These are phyloP conservation scores for Candida smagusa DNA, from an alignment of 1,139 yeast genomes.

Conservation along the genomic window DNA sequence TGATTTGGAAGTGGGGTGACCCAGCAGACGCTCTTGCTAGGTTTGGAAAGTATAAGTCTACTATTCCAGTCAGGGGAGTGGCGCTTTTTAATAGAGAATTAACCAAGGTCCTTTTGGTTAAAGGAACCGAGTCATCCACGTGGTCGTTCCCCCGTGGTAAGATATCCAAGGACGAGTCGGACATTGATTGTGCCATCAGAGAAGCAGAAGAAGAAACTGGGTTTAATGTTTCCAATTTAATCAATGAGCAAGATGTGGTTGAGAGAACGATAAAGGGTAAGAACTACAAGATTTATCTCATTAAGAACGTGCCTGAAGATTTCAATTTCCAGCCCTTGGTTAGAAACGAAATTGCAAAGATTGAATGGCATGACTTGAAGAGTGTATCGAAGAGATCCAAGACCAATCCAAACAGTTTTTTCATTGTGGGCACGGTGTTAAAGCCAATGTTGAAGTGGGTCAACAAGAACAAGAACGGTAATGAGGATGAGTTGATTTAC, in stretches of 20 bases:
- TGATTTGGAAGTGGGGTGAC: constrained; percentile 83
- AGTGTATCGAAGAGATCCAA: constrained; percentile 33
- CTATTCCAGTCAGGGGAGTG: constrained; percentile 95
- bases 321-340: constrained; percentile 74
- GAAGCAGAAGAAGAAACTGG: constrained; percentile 97
- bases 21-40: constrained; percentile 70
- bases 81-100: constrained; percentile 75
- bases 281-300: constrained; percentile 78
- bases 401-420: constrained; percentile 46
- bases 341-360: constrained; percentile 75
- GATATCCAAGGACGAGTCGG: constrained; percentile 89
- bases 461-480: constrained; percentile 46
- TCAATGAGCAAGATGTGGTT: constrained; percentile 68
- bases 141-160: constrained; percentile 99
- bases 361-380: constrained; percentile 45
- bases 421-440: constrained; percentile 57
- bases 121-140: constrained; percentile 76
- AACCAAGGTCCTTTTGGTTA: constrained; percentile 72
- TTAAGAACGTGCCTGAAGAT: constrained; percentile 76
- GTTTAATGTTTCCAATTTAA: constrained; percentile 67
- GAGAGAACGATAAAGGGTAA: constrained; percentile 84
- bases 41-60: constrained; percentile 81
- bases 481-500: constrained; percentile 53
- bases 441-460: constrained; percentile 61
- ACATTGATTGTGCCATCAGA: constrained; percentile 88